Conservation (phyloP, 768 basidiomycete genomes). For the Amanita phalloides region DNA sequence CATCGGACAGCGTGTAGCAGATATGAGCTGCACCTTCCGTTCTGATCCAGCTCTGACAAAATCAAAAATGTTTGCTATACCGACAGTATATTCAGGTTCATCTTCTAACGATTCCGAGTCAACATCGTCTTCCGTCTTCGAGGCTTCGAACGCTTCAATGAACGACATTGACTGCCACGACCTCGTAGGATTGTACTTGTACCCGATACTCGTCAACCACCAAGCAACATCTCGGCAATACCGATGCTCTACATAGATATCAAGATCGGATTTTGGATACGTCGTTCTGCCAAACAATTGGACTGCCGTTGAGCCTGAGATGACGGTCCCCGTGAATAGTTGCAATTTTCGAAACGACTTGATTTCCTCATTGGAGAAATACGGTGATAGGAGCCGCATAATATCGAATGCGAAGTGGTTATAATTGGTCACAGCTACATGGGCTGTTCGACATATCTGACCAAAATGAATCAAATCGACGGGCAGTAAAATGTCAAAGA, state of each 20-base stretch:
- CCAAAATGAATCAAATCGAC: conserved; percentile 1
- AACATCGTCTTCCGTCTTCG: not conserved
- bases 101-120: too few relatives aligned
- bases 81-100: not conserved
- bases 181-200: not conserved
- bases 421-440: not conserved
- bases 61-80: not conserved
- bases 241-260: not conserved
- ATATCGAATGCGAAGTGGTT: not conserved
- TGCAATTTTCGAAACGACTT: not conserved
- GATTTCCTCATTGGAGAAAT: not conserved
- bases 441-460: not conserved
- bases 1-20: conserved; percentile 17
- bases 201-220: not conserved
- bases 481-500: not conserved
- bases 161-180: not conserved
- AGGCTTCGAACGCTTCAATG: not conserved
- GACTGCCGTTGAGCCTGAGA: not conserved
- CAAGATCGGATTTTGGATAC: not conserved
- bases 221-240: not conserved
- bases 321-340: not conserved
- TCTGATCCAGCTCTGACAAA: not conserved
- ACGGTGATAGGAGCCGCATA: not conserved
- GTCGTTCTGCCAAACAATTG: not conserved
- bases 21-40: conserved; percentile 27